Base-by-base conservation (phyloP, 257 asterid genomes). In the Penstemon eatonii region DNA sequence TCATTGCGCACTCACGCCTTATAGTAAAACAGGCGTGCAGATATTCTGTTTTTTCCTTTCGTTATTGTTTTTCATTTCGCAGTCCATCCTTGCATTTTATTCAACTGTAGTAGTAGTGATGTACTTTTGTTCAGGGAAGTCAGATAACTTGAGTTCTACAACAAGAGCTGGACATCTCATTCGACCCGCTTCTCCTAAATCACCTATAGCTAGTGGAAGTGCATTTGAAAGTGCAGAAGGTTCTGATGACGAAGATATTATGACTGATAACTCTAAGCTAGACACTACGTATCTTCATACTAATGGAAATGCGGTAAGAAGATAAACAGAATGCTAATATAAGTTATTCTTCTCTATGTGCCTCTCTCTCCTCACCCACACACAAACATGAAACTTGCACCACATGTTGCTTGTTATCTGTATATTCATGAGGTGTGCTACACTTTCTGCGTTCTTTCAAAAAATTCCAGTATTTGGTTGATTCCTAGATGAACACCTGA, bases 181-280 rank as follows among this genome's bases (percentile, higher is more conserved):
- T 56, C 82, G 95, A 72, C 85, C 96, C 57, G 82, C 87, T 58
- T 90, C 99, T 79, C 99, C 97, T 33, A 93, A 86, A 76, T 90
- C 97, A 53, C 97, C 99, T 5, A 94, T 80, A 70, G 90, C 88
- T 70, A 85, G 96, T 80, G 93, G 84, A 38, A 88, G 97, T 76
- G 97, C 97, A 62, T 90, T 93, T 82, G 99, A 93, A 74, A 90
- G 95, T 66, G 74, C 88, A 54, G 97, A 90, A 84, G 97, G 85
- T 69, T 90, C 99, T 55, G 97, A 93, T 41, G 99, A 90, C 7
- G 99, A 93, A 75, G 99, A 93, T 66, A 75, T 74, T 65, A 43
- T 87, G 81, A 63, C 80, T 4, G 96, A 85, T 70, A 43, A 53
- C 71, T 62, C 85, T 73, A 76, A 81, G 70, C 79, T 86, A 36